Conservation (phyloP, 768 basidiomycete species). For the Ramaria rubella region DNA sequence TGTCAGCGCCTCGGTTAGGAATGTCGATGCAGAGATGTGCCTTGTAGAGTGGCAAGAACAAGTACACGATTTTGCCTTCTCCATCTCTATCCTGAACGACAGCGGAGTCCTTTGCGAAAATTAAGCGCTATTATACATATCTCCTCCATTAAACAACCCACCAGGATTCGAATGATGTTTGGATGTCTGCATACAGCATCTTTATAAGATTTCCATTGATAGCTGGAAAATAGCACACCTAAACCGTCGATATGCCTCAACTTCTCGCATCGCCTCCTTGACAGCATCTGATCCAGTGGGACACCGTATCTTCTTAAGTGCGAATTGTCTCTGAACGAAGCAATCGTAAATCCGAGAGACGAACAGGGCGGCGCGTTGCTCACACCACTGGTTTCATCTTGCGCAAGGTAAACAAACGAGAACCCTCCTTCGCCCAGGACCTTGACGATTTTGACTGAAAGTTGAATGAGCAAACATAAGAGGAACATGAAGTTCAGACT, state of each 20-base stretch:
- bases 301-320: constrained; percentile 95
- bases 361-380: constrained; percentile 22
- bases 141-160: constrained; percentile 25
- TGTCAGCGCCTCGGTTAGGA: background rate
- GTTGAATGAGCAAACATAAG: background rate
- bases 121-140: constrained; percentile 8
- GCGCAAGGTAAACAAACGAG: constrained; percentile 84
- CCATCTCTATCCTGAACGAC: constrained; percentile 91
- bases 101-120: constrained; percentile 66
- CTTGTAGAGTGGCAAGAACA: constrained; percentile 92
- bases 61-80: constrained; percentile 91
- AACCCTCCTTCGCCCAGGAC: constrained; percentile 96
- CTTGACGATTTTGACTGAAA: constrained; percentile 76
- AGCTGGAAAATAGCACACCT: constrained; percentile 40
- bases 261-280: constrained; percentile 82
- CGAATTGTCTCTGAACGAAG: constrained; percentile 68
- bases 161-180: constrained; percentile 93
- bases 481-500: background rate
- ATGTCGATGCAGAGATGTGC: constrained; percentile 31
- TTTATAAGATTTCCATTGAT: background rate
- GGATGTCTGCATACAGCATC: constrained; percentile 55
- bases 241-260: constrained; percentile 92
- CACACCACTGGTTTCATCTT: constrained; percentile 81
- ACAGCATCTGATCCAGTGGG: constrained; percentile 84
- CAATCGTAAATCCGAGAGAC: background rate